These are phyloP conservation scores for Zygosaccharomyces pseudobailii DNA, from an alignment of 1,139 yeast genomes.

Conservation along the genomic window DNA sequence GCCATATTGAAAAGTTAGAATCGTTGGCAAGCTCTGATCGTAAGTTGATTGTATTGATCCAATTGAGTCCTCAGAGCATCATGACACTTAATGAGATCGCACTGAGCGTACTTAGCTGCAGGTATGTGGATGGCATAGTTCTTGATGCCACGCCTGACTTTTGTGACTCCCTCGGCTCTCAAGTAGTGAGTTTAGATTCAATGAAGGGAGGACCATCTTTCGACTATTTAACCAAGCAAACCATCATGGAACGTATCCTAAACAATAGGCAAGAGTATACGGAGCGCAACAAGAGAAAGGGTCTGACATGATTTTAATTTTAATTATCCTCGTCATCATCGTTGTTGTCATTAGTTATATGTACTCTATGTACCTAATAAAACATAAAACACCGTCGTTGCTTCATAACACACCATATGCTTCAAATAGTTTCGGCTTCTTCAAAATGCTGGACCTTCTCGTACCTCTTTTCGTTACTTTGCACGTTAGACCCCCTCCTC, in stretches of 20 bases:
- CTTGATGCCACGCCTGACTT: constrained; percentile 22
- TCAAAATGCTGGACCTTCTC: constrained; percentile 27
- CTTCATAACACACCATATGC: neutral
- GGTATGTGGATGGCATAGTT: constrained; percentile 68
- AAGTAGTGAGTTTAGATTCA: constrained; percentile 14
- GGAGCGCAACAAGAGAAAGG: constrained; percentile 36
- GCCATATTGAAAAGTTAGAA: constrained; percentile 63
- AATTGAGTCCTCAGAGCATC: constrained; percentile 63
- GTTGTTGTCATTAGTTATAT: constrained; percentile 3
- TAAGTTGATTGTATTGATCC: constrained; percentile 67
- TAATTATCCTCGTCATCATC: neutral
- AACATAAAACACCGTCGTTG: constrained; percentile 1
- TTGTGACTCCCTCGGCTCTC: constrained; percentile 2
- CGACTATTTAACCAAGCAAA: constrained; percentile 31
- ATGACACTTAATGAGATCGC: constrained; percentile 87
- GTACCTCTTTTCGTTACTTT: constrained; percentile 37
- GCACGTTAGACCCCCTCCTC: constrained; percentile 44
- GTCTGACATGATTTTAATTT: constrained; percentile 15
- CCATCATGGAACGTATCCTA: constrained; percentile 33
- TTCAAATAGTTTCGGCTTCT: neutral
- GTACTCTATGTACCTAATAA: constrained; percentile 5
- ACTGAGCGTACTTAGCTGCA: constrained; percentile 82
- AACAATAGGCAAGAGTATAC: constrained; percentile 30
- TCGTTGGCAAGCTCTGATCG: constrained; percentile 37
- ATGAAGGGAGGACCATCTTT: constrained; percentile 23